Evolutionary conservation across 1,284 basidiomycete species (phyloP), one percentile per base, ranked within the genome.

Genomic region (Blastosporella zonata): DNA sequence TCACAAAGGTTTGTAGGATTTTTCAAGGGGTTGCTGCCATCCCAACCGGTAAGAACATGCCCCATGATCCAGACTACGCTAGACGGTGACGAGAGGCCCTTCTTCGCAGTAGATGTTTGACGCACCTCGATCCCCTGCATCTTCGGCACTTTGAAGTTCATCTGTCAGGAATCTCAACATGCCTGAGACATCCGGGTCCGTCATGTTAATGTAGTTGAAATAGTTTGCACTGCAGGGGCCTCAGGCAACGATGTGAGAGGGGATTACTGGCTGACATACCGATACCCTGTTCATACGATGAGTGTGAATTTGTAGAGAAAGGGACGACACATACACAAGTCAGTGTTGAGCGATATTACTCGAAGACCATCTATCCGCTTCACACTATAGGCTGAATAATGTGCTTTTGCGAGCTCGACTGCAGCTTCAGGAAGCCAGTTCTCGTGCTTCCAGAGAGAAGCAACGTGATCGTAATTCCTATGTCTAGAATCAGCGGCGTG

Each of bases 161-260:
- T 90, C 83, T 2, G 90, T 90, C 48, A 92, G 60, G 69, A 87
- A 91, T 20, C 85, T 75, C 54, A 92, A 70, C 77, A 86, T 87
- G 7, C 88, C 87, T 31, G 82, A 87, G 33, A 72, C 71, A 63
- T 92, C 90, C 1, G 83, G 77, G 33, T 81, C 65, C 17, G 79
- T 81, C 59, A 87, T 74, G 59, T 91, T 86, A 67, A 93, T 83
- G 61, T 82, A 90, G 62, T 84, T 85, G 67, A 90, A 87, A 55
- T 78, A 81, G 60, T 92, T 90, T 7, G 78, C 70, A 42, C 79
- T 81, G 55, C 55, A 27, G 27, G 42, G 29, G 6, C 22, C 25
- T 42, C 9, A 50, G 23, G 35, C 27, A 43, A 17, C 12, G 7
- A 12, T 15, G 23, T 15, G n/a, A 17, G 6, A 18, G 27, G 17